Evolutionary conservation across 1,284 basidiomycete species (phyloP).

Genomic region (Marasmius sp.): DNA sequence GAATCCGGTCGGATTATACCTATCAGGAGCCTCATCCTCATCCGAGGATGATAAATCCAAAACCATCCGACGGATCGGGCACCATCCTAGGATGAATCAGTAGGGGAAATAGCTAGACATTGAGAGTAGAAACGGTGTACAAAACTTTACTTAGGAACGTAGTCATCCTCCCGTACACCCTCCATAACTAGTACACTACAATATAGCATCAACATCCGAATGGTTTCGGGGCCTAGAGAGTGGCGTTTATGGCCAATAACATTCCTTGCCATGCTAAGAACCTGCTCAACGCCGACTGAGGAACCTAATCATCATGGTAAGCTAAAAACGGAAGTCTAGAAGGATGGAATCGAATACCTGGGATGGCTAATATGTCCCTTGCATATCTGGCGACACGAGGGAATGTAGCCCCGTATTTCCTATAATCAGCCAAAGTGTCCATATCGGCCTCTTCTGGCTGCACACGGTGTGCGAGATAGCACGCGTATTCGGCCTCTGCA

Average conservation of each 20-base stretch:
- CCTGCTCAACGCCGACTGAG: neutral
- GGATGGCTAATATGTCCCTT: neutral
- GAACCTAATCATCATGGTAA: neutral
- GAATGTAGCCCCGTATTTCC: neutral
- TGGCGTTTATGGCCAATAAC: neutral
- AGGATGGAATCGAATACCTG: no score
- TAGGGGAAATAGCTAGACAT: neutral
- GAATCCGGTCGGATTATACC: neutral
- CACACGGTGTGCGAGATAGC: neutral
- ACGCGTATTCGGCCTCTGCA: neutral
- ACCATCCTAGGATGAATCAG: neutral
- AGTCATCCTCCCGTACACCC: neutral
- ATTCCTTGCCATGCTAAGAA: neutral
- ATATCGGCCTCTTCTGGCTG: no score
- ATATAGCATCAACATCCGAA: neutral
- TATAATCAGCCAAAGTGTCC: neutral
- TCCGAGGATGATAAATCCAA: neutral
- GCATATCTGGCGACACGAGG: neutral
- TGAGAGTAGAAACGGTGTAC: neutral
- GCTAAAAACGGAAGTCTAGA: neutral
- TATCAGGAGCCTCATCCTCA: neutral
- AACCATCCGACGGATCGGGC: neutral
- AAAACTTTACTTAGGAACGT: neutral
- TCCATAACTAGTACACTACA: neutral
- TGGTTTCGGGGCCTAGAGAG: neutral